phyloP scores from a whole-genome alignment of 257 asterid species.

The Datura wrightii region DNA sequence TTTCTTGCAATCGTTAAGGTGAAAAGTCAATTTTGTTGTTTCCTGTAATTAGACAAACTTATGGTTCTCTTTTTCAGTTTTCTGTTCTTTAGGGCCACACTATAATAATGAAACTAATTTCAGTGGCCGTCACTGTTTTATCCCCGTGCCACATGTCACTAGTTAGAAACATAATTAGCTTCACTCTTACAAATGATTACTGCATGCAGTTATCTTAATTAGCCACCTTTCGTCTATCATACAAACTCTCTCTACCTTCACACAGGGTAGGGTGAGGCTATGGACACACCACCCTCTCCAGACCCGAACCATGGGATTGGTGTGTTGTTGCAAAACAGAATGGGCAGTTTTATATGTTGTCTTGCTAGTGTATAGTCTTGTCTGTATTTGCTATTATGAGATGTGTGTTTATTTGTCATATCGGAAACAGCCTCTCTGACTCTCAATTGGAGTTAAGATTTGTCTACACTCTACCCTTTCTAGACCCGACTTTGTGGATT shows the following conservation, averaged over 20 bases:
- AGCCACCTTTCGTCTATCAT: not conserved
- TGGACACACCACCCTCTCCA: no score
- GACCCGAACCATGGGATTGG: no score
- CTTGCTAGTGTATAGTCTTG: not conserved
- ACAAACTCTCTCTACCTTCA: no score
- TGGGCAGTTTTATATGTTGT: not conserved
- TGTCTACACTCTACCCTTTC: no score
- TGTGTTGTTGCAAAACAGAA: no score
- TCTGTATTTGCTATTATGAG: not conserved
- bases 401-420: not conserved
- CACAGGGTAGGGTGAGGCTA: no score
- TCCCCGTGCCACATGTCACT: not conserved
- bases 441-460: no score
- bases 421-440: no score
- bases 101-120: conserved; percentile 5
- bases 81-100: not conserved
- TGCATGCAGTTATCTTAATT: not conserved
- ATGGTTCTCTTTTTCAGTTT: not conserved
- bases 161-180: not conserved
- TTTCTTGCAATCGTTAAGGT: no score
- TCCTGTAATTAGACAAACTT: not conserved
- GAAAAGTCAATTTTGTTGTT: not conserved
- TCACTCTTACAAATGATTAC: not conserved
- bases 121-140: not conserved
- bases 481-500: no score